phyloP scores from a whole-genome alignment of 495 filamentous ascomycete species.

The Gamarada debralockiae region DNA sequence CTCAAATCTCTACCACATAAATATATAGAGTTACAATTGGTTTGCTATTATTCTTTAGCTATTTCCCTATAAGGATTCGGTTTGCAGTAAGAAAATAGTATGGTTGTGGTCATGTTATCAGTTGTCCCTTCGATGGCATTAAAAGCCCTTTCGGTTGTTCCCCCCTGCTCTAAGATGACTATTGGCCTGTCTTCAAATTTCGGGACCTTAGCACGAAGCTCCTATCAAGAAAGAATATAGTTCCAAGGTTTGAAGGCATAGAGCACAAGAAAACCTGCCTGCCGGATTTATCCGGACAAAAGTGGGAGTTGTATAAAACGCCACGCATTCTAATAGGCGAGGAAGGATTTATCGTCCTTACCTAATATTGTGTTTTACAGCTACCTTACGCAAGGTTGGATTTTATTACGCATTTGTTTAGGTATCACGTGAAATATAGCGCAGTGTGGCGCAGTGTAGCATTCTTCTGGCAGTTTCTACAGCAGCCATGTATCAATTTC shows the following conservation, averaged over 20 bases:
- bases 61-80: neutral
- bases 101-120: neutral
- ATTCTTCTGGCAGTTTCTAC: conserved; percentile 5
- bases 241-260: neutral
- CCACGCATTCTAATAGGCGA: too few relatives aligned
- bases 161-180: conserved; percentile 2
- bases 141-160: conserved; percentile 5
- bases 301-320: too few relatives aligned
- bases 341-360: neutral
- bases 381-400: neutral
- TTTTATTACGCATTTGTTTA: neutral
- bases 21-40: neutral
- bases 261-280: neutral
- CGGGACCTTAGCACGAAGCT: neutral
- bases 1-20: neutral
- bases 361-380: neutral
- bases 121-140: conserved; percentile 2
- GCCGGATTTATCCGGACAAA: neutral
- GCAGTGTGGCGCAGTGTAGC: conserved; percentile 1
- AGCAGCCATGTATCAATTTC: neutral
- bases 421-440: neutral
- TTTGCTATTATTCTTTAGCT: neutral
- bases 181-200: neutral
- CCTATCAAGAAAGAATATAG: neutral
- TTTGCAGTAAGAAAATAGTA: neutral